A percentile compares a stretch with the other conserved stretches of the same genome.
Conservation (phyloP, 345 rosid species). For the Brassica incana region DNA sequence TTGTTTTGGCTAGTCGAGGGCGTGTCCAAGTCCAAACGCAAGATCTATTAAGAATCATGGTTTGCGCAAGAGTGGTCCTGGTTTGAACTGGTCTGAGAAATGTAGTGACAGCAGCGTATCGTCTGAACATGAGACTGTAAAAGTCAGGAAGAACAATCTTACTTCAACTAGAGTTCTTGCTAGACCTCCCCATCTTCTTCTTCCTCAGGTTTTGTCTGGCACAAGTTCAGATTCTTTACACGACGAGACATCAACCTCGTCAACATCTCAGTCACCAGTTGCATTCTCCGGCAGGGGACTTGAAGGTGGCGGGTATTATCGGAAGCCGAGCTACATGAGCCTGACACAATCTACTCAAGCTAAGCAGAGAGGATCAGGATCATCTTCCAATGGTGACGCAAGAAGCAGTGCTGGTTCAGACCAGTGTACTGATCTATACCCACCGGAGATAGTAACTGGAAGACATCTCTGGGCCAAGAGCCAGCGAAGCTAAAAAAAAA, state of each 20-base stretch:
- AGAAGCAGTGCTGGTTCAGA: slow-evolving; percentile 54
- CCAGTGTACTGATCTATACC: slow-evolving; percentile 57
- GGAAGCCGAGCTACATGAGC: slow-evolving; percentile 81
- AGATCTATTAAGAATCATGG: slow-evolving; percentile 45
- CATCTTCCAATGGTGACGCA: slow-evolving; percentile 46
- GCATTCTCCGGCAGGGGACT: slow-evolving; percentile 38
- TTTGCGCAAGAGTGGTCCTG: slow-evolving; percentile 46
- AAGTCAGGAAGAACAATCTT: slow-evolving; percentile 65
- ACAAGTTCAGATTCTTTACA: slow-evolving; percentile 58
- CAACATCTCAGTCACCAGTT: slow-evolving; percentile 55
- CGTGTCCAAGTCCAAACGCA: slow-evolving; percentile 55
- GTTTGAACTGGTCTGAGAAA: slow-evolving; percentile 67
- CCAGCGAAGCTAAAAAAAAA: slow-evolving; percentile 26
- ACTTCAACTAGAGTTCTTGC: slow-evolving; percentile 54
- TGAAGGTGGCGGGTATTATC: slow-evolving; percentile 44
- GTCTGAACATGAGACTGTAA: slow-evolving; percentile 50
- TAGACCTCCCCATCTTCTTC: slow-evolving; percentile 49
- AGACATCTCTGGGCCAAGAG: slow-evolving; percentile 36
- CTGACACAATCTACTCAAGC: slow-evolving; percentile 77
- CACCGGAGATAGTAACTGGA: slow-evolving; percentile 42
- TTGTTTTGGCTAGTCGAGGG: slow-evolving; percentile 48
- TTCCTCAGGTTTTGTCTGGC: slow-evolving; percentile 40
- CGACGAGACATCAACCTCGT: slow-evolving; percentile 61
- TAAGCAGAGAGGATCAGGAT: slow-evolving; percentile 53
- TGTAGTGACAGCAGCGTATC: slow-evolving; percentile 45